These are phyloP conservation scores for Wickerhamiella alocasiicola DNA, from an alignment of 805 yeast genomes.

Conservation along the genomic window DNA sequence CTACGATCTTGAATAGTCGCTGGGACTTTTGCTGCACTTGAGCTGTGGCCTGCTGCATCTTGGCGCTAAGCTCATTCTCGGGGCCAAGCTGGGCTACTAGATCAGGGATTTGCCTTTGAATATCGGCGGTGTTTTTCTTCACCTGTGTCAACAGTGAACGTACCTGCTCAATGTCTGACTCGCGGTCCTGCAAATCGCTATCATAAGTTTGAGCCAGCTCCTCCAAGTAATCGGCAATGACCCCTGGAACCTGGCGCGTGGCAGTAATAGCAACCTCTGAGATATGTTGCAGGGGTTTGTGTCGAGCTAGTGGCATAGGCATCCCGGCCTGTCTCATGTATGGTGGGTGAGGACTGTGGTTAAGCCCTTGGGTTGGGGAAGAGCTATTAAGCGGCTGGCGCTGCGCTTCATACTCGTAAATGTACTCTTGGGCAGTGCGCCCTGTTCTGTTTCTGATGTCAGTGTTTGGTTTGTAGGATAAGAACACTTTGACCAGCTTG, in stretches of 20 bases:
- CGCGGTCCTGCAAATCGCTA: slow-evolving; percentile 41
- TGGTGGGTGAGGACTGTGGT: slow-evolving; percentile 15
- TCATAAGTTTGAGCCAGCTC: slow-evolving; percentile 40
- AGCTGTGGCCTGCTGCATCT: slow-evolving; percentile 21
- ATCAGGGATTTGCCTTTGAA: slow-evolving; percentile 26
- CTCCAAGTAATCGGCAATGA: slow-evolving; percentile 26
- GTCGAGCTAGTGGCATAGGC: slow-evolving; percentile 3
- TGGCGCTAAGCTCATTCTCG: slow-evolving; percentile 19
- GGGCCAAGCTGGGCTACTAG: slow-evolving; percentile 25
- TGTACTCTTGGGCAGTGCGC: slow-evolving; percentile 30
- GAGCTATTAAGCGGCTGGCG: slow-evolving; percentile 17
- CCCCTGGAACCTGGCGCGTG: slow-evolving; percentile 14
- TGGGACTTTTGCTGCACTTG: slow-evolving; percentile 24
- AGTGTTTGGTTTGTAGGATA: slow-evolving; percentile 38
- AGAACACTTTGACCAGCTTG: slow-evolving; percentile 32
- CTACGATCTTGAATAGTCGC: slow-evolving; percentile 36
- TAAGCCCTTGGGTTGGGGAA: slow-evolving; percentile 11
- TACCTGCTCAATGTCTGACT: slow-evolving; percentile 40
- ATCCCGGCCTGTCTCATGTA: slow-evolving; percentile 16
- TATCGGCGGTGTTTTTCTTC: slow-evolving; percentile 31
- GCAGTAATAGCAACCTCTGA: slow-evolving; percentile 20
- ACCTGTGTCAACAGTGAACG: slow-evolving; percentile 32
- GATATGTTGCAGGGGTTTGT: slow-evolving; percentile 12
- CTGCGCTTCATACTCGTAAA: slow-evolving; percentile 25
- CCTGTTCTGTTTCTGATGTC: slow-evolving; percentile 33